Conservation (phyloP, 1,284 basidiomycete genomes). For the Ceratobasidium sp. region DNA sequence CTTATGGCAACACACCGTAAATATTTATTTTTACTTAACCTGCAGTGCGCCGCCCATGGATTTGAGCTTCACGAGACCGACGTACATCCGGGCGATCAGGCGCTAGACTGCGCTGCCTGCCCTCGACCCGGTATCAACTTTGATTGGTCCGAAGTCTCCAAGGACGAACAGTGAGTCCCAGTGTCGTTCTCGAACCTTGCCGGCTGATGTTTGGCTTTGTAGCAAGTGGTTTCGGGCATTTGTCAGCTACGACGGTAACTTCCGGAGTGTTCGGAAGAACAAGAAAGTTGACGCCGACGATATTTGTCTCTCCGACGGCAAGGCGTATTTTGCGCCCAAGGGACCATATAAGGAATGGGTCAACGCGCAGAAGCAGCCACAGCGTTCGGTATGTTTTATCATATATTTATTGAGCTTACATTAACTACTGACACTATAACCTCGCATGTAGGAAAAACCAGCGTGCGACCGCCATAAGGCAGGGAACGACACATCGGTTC, state of each 20-base stretch:
- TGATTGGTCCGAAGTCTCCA: neutral
- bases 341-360: slow-evolving; percentile 8
- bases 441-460: neutral
- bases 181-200: no score
- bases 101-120: slow-evolving; percentile 23
- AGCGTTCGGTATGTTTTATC: neutral
- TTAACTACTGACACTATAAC: neutral
- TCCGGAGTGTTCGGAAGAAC: slow-evolving; percentile 20
- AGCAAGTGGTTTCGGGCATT: slow-evolving; percentile 1
- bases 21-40: neutral
- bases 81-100: slow-evolving; percentile 14
- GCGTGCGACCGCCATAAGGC: slow-evolving; percentile 33
- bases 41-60: neutral
- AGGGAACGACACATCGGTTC: neutral
- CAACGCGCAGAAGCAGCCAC: neutral
- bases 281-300: slow-evolving; percentile 26
- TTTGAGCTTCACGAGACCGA: slow-evolving; percentile 3
- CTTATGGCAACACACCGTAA: slow-evolving; percentile 9
- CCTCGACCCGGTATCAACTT: slow-evolving; percentile 33
- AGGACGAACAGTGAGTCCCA: slow-evolving; percentile 1
- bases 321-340: slow-evolving; percentile 4
- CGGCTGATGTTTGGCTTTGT: neutral
- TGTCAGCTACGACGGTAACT: slow-evolving; percentile 25
- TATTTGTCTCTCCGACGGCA: slow-evolving; percentile 1
- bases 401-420: no score